These are phyloP conservation scores for Ambrosiella beaveri DNA, from an alignment of 2,329 filamentous ascomycete genomes.

Conservation along the genomic window DNA sequence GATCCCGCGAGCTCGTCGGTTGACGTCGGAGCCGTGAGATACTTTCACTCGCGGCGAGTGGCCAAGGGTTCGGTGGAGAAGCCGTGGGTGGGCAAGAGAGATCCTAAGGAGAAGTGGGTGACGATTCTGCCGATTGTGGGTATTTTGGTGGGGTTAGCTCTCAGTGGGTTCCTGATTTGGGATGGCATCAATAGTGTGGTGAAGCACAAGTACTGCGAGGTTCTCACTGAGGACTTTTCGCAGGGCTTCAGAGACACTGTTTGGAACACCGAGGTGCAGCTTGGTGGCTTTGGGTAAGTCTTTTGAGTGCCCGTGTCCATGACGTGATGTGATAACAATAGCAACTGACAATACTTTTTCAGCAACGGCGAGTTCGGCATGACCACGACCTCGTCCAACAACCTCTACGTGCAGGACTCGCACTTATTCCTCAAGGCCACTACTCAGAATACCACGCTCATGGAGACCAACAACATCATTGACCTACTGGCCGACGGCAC, in stretches of 20 bases:
- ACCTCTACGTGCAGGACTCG: constrained; percentile 55
- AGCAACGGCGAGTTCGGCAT: constrained; percentile 70
- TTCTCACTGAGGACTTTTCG: constrained; percentile 50
- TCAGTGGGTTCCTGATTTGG: constrained; percentile 58
- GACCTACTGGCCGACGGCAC: constrained; percentile 48
- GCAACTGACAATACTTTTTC: neutral
- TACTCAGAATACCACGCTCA: constrained; percentile 48
- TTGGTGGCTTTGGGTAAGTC: constrained; percentile 59
- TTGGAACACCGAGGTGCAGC: constrained; percentile 59
- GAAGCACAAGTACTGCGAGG: constrained; percentile 54
- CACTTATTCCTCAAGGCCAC: constrained; percentile 61
- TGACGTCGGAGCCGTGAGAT: constrained; percentile 26
- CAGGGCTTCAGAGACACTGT: constrained; percentile 38
- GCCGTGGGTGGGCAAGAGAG: constrained; percentile 57
- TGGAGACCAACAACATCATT: constrained; percentile 49
- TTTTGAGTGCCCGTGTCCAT: neutral
- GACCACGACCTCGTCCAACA: constrained; percentile 55
- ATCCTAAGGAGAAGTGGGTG: constrained; percentile 72
- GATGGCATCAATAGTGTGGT: constrained; percentile 56
- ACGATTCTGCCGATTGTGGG: constrained; percentile 63
- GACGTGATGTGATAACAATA: neutral
- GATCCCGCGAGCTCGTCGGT: constrained; percentile 20
- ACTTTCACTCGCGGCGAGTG: constrained; percentile 59
- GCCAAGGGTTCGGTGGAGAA: constrained; percentile 57
- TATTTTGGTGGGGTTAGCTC: constrained; percentile 46